These are phyloP conservation scores for Suillus paluster DNA, from an alignment of 768 basidiomycete species.

Conservation along the genomic window DNA sequence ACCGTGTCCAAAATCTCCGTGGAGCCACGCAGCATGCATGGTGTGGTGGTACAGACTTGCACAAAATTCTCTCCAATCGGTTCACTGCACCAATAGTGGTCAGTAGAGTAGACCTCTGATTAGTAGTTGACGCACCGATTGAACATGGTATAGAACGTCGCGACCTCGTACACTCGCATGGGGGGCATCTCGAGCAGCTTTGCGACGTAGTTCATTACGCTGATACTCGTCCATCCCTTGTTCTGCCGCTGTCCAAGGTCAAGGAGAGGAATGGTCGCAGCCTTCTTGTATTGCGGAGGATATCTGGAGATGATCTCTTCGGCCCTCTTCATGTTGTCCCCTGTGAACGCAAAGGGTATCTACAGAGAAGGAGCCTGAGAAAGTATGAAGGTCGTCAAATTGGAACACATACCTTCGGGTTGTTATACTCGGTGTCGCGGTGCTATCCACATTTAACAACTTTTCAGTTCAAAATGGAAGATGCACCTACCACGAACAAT, in stretches of 20 bases:
- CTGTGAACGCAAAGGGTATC: constrained; percentile 89
- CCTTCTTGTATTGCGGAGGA: constrained; percentile 98
- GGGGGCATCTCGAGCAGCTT: constrained; percentile 91
- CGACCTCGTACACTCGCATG: constrained; percentile 99
- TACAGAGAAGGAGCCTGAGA: constrained; percentile 31
- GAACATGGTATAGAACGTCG: constrained; percentile 99
- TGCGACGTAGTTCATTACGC: constrained; percentile 98
- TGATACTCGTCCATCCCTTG: constrained; percentile 97
- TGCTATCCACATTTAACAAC: constrained; percentile 58
- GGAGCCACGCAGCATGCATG: constrained; percentile 94
- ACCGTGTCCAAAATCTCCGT: constrained; percentile 88
- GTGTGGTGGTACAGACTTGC: constrained; percentile 98
- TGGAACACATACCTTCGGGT: constrained; percentile 66
- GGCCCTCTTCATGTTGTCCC: constrained; percentile 83
- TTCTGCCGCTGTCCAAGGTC: constrained; percentile 98
- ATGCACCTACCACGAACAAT: constrained; percentile 76
- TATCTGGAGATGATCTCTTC: constrained; percentile 91
- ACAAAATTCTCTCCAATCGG: constrained; percentile 94
- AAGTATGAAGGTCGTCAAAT: background rate
- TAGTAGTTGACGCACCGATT: constrained; percentile 69
- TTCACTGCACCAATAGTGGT: constrained; percentile 55
- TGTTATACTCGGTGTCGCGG: constrained; percentile 94
- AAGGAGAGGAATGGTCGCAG: constrained; percentile 94
- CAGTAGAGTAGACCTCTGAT: constrained; percentile 5
- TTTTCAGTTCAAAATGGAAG: constrained; percentile 13